These are phyloP conservation scores for Yamadazyma spencermartinsiae DNA, from an alignment of 1,139 yeast genomes.

Conservation along the genomic window DNA sequence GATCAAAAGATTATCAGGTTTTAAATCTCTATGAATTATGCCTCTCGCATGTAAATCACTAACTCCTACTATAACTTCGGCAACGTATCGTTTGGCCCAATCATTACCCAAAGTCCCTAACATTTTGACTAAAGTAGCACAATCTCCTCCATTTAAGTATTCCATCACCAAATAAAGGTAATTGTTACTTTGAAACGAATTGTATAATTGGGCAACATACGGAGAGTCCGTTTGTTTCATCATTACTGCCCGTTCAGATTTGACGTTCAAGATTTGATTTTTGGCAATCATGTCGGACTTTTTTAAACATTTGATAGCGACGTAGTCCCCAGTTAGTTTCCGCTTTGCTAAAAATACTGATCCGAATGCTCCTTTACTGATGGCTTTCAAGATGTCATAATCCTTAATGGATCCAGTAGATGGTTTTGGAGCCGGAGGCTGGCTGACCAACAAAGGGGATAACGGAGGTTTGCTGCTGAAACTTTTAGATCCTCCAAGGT, in stretches of 20 bases:
- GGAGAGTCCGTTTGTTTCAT: constrained; percentile 96
- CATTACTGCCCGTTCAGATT: constrained; percentile 94
- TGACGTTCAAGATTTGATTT: constrained; percentile 92
- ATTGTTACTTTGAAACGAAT: constrained; percentile 86
- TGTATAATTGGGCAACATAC: constrained; percentile 86
- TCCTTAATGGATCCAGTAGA: constrained; percentile 78
- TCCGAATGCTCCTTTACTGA: constrained; percentile 97
- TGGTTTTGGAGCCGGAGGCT: constrained; percentile 47
- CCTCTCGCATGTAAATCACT: constrained; percentile 86
- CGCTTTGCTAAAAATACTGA: constrained; percentile 86
- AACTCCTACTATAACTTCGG: constrained; percentile 89
- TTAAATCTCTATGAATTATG: constrained; percentile 90
- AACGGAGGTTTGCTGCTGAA: constrained; percentile 55
- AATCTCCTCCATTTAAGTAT: constrained; percentile 93
- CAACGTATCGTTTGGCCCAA: constrained; percentile 86
- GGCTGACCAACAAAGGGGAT: constrained; percentile 77
- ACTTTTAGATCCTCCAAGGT: neutral
- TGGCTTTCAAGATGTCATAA: constrained; percentile 88
- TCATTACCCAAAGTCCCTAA: constrained; percentile 80
- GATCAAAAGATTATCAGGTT: constrained; percentile 90
- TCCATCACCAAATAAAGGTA: constrained; percentile 94
- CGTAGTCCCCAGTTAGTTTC: constrained; percentile 87
- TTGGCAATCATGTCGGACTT: constrained; percentile 97
- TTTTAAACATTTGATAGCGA: constrained; percentile 91
- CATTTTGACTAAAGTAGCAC: constrained; percentile 81